These are phyloP conservation scores for Paspalum notatum DNA, from an alignment of 176 grass and related monocot species.

Conservation along the genomic window DNA sequence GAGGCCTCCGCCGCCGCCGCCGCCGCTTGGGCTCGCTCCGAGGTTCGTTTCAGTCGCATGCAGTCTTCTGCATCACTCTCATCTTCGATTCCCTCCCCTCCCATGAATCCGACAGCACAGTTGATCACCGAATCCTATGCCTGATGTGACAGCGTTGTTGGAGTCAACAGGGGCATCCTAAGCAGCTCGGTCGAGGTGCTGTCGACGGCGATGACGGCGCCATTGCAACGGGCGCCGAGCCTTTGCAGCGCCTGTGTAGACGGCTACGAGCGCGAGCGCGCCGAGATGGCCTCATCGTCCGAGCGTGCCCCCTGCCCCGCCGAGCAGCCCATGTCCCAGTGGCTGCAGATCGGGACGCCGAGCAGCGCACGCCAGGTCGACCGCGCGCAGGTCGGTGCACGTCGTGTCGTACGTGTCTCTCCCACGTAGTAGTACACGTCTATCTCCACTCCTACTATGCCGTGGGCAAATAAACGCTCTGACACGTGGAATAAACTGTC, in stretches of 20 bases:
- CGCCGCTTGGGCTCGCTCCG: conserved; percentile 43
- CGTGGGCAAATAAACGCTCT: not conserved
- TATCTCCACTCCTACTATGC: not conserved
- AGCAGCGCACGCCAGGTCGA: conserved; percentile 30
- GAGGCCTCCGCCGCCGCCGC: conserved; percentile 52
- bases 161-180: conserved; percentile 52
- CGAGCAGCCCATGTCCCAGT: conserved; percentile 51
- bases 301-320: not conserved
- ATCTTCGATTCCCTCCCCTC: no score
- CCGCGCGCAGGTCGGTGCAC: conserved; percentile 42
- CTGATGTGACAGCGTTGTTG: conserved; percentile 43
- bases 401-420: not conserved
- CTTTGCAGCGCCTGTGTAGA: conserved; percentile 54
- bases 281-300: not conserved
- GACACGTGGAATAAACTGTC: conserved; percentile 15
- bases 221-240: conserved; percentile 48
- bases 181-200: conserved; percentile 71
- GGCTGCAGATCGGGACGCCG: conserved; percentile 67
- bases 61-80: not conserved
- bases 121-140: not conserved
- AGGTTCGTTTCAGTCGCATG: conserved; percentile 40
- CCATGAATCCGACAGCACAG: not conserved
- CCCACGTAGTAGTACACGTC: not conserved
- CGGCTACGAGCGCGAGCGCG: conserved; percentile 56
- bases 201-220: conserved; percentile 51